phyloP scores from a whole-genome alignment of 257 asterid species.

The Cordia subcordata region DNA sequence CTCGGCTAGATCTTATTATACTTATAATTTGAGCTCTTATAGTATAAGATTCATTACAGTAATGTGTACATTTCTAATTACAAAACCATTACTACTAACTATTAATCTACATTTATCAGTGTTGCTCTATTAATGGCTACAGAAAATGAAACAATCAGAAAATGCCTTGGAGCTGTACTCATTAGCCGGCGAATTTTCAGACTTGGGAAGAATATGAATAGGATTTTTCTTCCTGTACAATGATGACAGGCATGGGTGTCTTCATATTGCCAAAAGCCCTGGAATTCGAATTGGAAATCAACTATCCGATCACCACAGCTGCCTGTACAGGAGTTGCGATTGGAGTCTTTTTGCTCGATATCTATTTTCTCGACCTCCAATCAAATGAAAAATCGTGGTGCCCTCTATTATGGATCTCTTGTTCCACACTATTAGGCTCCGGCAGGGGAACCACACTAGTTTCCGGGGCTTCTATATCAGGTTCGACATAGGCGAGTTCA shows the following conservation, averaged over 20 bases:
- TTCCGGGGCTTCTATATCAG: conserved; percentile 14
- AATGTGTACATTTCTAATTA: background rate
- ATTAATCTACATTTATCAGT: background rate
- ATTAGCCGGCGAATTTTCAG: background rate
- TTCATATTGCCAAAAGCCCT: too few relatives aligned
- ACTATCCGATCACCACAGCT: background rate
- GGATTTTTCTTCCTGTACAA: background rate
- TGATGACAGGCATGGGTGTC: too few relatives aligned
- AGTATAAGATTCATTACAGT: background rate
- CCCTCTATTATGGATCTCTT: conserved; percentile 22
- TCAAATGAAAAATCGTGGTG: conserved; percentile 52
- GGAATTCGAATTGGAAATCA: too few relatives aligned
- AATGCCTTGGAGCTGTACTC: background rate
- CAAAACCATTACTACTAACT: background rate
- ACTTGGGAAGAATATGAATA: background rate
- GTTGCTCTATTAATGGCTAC: background rate
- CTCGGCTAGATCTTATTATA: too few relatives aligned
- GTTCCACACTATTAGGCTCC: conserved; percentile 9
- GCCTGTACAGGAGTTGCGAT: background rate
- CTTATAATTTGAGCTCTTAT: too few relatives aligned
- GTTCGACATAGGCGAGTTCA: conserved; percentile 28
- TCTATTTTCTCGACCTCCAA: background rate
- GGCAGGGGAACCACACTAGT: conserved; percentile 31
- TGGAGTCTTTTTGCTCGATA: background rate
- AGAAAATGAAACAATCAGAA: background rate